Evolutionary conservation across 78 protist species (phyloP), one percentile per base, ranked within the genome.

Genomic region (Cavenderia fasciculata): DNA sequence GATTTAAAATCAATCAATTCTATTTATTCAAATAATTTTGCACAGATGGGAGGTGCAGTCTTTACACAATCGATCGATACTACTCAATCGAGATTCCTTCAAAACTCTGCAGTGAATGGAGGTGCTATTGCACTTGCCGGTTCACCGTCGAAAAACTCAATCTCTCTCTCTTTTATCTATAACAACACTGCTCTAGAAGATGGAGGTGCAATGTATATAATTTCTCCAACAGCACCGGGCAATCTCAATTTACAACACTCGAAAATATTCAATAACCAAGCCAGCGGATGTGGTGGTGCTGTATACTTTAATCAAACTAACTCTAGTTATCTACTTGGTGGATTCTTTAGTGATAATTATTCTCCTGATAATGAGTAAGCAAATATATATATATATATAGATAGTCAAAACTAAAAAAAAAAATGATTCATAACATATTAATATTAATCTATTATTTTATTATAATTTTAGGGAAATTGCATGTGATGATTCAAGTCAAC

Each of bases 11-110:
- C n/a, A n/a, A n/a, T n/a, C n/a, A n/a, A n/a, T n/a, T n/a, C n/a
- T n/a, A n/a, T n/a, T n/a, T n/a, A n/a, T n/a, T n/a, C n/a, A n/a
- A n/a, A n/a, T n/a, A n/a, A n/a, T n/a, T n/a, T n/a, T n/a, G n/a
- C n/a, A n/a, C n/a, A n/a, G n/a, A n/a, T n/a, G 31, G 86, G 86
- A 23, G 86, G 86, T 62, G 86, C 86, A 2, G 27, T 76, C 61
- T 59, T 47, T 44, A 36, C 54, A n/a, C 33, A 31, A 16, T 38
- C 72, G 19, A 63, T 63, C 47, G 47, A 14, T 5, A n/a, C 72
- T 19, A 40, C 43, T 12, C 51, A 40, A 7, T 63, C 51, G 36
- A 31, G 18, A 14, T 71, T 51, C 41, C 52, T 43, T 2, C 2
- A 18, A 29, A 71, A 71, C 41, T 29, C 1, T 11, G 78, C 78